Evolutionary conservation across 495 filamentous ascomycete genomes (phyloP).

Genomic region (Patellaria atrata): DNA sequence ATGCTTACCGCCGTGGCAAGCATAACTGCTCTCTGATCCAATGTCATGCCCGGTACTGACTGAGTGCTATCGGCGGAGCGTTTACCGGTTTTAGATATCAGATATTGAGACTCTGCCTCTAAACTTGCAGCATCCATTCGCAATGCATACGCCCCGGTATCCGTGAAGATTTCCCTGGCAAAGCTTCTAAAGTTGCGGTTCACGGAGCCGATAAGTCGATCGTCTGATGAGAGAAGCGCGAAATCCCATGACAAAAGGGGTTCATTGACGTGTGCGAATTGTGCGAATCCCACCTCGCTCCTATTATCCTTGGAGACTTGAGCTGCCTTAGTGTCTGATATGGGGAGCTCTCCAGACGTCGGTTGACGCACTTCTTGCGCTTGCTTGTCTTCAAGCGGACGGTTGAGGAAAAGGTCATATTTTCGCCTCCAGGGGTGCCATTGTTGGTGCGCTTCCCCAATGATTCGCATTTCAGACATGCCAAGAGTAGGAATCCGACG

Average conservation of each 20-base stretch:
- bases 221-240: slow-evolving; percentile 20
- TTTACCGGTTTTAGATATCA: slow-evolving; percentile 24
- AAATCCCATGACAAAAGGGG: slow-evolving; percentile 33
- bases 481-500: slow-evolving; percentile 36
- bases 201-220: slow-evolving; percentile 39
- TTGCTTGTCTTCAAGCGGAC: slow-evolving; percentile 13
- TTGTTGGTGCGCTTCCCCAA: slow-evolving; percentile 54
- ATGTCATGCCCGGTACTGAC: slow-evolving; percentile 39
- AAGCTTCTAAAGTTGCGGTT: slow-evolving; percentile 57
- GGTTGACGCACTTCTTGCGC: slow-evolving; percentile 22
- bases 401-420: slow-evolving; percentile 50
- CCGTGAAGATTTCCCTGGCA: slow-evolving; percentile 57
- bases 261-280: slow-evolving; percentile 45
- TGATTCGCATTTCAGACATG: slow-evolving; percentile 45
- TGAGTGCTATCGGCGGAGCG: neutral
- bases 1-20: slow-evolving; percentile 55
- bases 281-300: slow-evolving; percentile 35
- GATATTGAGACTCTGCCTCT: slow-evolving; percentile 27
- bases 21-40: slow-evolving; percentile 60
- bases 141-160: slow-evolving; percentile 55
- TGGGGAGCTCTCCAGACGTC: slow-evolving; percentile 32
- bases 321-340: slow-evolving; percentile 36
- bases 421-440: slow-evolving; percentile 54
- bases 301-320: slow-evolving; percentile 28
- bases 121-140: slow-evolving; percentile 50